Evolutionary conservation across 2,329 filamentous ascomycete genomes (phyloP).

Genomic region (Arthrobotrys musiformis): DNA sequence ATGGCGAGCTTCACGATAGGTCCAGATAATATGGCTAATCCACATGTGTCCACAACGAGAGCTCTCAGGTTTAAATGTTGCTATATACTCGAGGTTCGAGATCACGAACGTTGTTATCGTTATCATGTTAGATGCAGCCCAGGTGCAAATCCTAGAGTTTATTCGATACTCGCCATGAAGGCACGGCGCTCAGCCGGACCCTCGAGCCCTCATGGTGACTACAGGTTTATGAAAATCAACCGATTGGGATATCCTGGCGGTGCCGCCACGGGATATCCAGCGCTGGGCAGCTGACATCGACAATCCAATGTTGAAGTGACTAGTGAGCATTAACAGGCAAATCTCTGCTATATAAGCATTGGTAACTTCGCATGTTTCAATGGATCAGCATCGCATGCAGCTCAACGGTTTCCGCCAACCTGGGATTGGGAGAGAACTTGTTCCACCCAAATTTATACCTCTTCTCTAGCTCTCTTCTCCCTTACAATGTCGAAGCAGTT

Average conservation of each 20-base stretch:
- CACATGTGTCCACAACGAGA: conserved; percentile 3
- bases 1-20: background rate
- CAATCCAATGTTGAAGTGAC: background rate
- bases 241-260: background rate
- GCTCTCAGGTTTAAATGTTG: background rate
- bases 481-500: background rate
- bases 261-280: background rate
- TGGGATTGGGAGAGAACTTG: background rate
- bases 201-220: background rate
- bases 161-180: background rate
- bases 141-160: background rate
- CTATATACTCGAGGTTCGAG: background rate
- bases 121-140: background rate
- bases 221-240: background rate
- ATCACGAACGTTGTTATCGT: background rate
- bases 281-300: background rate
- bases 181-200: background rate
- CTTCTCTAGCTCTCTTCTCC: background rate
- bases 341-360: conserved; percentile 5
- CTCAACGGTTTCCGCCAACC: background rate
- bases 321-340: background rate
- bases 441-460: background rate
- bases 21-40: background rate
- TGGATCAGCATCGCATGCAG: conserved; percentile 19
- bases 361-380: background rate